A percentile compares a stretch with the other conserved stretches of the same genome.
phyloP scores from a whole-genome alignment of 805 yeast species.

The Ogataea parapolymorpha region DNA sequence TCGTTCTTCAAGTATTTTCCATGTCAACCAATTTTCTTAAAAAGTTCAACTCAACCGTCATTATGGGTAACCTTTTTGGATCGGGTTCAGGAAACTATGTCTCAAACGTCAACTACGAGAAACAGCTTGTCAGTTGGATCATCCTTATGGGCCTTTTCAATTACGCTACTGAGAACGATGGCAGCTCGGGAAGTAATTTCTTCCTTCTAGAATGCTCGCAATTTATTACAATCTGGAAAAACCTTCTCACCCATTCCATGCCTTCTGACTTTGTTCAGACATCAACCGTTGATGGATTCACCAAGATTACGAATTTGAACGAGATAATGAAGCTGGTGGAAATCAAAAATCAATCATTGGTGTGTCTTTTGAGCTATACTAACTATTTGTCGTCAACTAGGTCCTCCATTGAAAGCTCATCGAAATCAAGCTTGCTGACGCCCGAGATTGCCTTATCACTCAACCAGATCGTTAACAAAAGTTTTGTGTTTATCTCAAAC shows the following conservation, averaged over 20 bases:
- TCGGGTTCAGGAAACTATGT: conserved; percentile 28
- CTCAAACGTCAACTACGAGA: conserved; percentile 33
- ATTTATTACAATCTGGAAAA: conserved; percentile 61
- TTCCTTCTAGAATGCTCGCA: conserved; percentile 56
- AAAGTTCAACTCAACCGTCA: conserved; percentile 35
- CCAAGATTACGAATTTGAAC: conserved; percentile 33
- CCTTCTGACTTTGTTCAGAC: conserved; percentile 38
- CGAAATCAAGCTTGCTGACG: conserved; percentile 26
- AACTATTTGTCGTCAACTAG: conserved; percentile 47
- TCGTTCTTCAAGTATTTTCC: conserved; percentile 30
- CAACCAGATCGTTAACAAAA: conserved; percentile 30
- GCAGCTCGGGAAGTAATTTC: conserved; percentile 42
- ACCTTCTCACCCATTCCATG: conserved; percentile 48
- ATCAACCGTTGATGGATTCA: conserved; percentile 29
- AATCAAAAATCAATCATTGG: conserved; percentile 55
- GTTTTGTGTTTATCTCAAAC: conserved; percentile 29
- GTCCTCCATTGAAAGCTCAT: conserved; percentile 31
- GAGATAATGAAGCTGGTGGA: conserved; percentile 41
- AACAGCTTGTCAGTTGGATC: conserved; percentile 55
- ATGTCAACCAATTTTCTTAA: conserved; percentile 29
- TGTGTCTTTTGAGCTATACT: conserved; percentile 54
- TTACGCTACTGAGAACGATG: conserved; percentile 33
- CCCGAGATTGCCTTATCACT: conserved; percentile 32
- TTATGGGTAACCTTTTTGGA: conserved; percentile 32
- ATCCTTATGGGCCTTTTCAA: conserved; percentile 61